A percentile compares a stretch with the other conserved stretches of the same genome.
phyloP scores from a whole-genome alignment of 208 protist genomes.

The Trypanosoma vivax region DNA sequence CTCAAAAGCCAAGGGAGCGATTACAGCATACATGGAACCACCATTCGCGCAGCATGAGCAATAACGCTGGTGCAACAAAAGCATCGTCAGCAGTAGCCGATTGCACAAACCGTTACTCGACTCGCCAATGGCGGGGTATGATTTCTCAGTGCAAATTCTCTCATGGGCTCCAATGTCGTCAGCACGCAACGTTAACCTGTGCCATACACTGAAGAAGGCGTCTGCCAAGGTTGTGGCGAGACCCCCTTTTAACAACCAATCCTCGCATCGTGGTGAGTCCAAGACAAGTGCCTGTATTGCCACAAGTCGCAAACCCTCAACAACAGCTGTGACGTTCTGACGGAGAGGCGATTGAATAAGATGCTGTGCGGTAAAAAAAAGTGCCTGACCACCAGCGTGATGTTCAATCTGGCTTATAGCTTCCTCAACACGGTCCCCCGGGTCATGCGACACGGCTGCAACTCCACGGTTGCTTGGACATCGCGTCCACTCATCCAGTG shows the following conservation, averaged over 20 bases:
- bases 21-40: background rate
- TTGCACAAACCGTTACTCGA: background rate
- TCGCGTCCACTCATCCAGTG: constrained; percentile 5
- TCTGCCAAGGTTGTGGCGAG: constrained; percentile 8
- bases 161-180: background rate
- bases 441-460: too few relatives aligned
- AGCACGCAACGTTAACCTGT: constrained; percentile 4
- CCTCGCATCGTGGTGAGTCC: constrained; percentile 11
- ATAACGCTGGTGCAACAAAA: constrained; percentile 11
- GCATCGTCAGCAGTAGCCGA: constrained; percentile 17
- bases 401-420: constrained; percentile 11
- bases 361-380: constrained; percentile 44
- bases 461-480: background rate
- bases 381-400: constrained; percentile 15
- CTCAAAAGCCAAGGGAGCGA: background rate
- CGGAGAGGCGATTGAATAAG: constrained; percentile 37
- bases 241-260: constrained; percentile 6
- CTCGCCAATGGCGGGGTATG: constrained; percentile 1
- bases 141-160: constrained; percentile 1
- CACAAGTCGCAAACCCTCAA: constrained; percentile 64
- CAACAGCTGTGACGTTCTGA: constrained; percentile 36
- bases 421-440: background rate
- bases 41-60: constrained; percentile 6
- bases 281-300: constrained; percentile 42
- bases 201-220: constrained; percentile 46